Percentiles rank a stretch among this genome's conserved stretches.
Conservation (phyloP, 2,329 filamentous ascomycete genomes). For the Colletotrichum lini region DNA sequence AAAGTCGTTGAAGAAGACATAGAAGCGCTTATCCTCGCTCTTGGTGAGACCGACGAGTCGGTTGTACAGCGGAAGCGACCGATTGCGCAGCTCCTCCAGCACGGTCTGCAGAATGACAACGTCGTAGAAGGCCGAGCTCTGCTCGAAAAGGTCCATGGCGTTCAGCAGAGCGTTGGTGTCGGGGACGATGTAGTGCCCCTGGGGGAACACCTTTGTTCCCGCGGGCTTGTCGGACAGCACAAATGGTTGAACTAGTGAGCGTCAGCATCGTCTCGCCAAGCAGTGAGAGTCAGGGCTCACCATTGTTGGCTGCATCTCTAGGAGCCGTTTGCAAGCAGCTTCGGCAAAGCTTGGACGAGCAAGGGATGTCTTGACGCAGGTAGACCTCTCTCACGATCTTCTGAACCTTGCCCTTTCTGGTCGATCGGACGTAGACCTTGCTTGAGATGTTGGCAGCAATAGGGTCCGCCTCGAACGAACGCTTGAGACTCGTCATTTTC, state of each 20-base stretch:
- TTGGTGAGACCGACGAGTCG: constrained; percentile 91
- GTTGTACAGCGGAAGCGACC: constrained; percentile 95
- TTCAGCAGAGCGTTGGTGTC: constrained; percentile 97
- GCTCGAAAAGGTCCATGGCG: constrained; percentile 97
- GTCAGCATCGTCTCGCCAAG: neutral
- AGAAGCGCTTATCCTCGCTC: constrained; percentile 97
- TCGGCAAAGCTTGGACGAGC: constrained; percentile 90
- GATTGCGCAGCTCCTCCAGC: constrained; percentile 93
- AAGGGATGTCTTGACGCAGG: constrained; percentile 95
- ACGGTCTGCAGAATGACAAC: constrained; percentile 98
- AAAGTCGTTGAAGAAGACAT: constrained; percentile 99
- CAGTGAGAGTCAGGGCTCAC: constrained; percentile 62
- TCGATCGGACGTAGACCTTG: constrained; percentile 96
- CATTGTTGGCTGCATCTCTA: constrained; percentile 81
- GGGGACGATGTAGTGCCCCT: constrained; percentile 93
- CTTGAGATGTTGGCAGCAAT: constrained; percentile 84
- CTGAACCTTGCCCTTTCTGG: constrained; percentile 96
- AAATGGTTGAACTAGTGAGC: constrained; percentile 77
- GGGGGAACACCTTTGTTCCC: constrained; percentile 84
- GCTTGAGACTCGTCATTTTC: constrained; percentile 76
- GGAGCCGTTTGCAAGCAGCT: constrained; percentile 82
- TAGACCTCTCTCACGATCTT: constrained; percentile 99
- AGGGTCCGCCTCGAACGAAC: constrained; percentile 66
- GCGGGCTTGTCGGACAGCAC: constrained; percentile 91
- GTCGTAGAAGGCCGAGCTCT: constrained; percentile 92